Evolutionary conservation across 148 eudicot species (phyloP).

Genomic region (Linanthus parryae): DNA sequence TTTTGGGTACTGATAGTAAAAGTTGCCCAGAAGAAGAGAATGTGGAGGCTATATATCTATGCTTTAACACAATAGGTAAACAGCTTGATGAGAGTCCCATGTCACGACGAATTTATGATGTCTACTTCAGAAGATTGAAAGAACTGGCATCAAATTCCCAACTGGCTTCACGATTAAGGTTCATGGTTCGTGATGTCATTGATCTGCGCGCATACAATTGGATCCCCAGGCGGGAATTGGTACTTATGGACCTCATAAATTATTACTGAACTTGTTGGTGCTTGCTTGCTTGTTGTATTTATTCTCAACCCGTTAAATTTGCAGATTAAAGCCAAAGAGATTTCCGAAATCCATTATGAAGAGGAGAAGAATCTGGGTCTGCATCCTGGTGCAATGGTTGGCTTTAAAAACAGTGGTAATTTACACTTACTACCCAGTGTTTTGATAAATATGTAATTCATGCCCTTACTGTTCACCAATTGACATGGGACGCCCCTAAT

Average conservation of each 20-base stretch:
- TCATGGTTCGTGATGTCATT: constrained; percentile 63
- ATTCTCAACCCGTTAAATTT: too few relatives aligned
- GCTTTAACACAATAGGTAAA: constrained; percentile 66
- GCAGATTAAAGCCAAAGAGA: constrained; percentile 82
- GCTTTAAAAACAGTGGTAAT: constrained; percentile 57
- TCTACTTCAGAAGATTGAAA: constrained; percentile 48
- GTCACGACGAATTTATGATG: constrained; percentile 51
- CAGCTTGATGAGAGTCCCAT: constrained; percentile 65
- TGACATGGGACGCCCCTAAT: too few relatives aligned
- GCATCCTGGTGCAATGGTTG: constrained; percentile 70
- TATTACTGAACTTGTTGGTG: too few relatives aligned
- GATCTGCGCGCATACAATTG: constrained; percentile 57
- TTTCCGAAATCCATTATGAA: constrained; percentile 73
- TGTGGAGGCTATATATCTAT: constrained; percentile 71
- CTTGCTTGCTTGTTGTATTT: too few relatives aligned
- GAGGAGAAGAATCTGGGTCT: constrained; percentile 79
- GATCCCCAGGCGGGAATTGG: constrained; percentile 69
- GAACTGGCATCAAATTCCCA: constrained; percentile 45
- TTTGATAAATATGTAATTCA: too few relatives aligned
- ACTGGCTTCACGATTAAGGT: constrained; percentile 56
- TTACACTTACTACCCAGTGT: too few relatives aligned
- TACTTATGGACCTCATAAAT: too few relatives aligned
- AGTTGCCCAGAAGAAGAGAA: constrained; percentile 76
- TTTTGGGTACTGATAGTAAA: constrained; percentile 57
- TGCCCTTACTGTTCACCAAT: too few relatives aligned